Base-by-base conservation (phyloP, 495 filamentous ascomycete species). In the Massariosphaeria phaeospora region DNA sequence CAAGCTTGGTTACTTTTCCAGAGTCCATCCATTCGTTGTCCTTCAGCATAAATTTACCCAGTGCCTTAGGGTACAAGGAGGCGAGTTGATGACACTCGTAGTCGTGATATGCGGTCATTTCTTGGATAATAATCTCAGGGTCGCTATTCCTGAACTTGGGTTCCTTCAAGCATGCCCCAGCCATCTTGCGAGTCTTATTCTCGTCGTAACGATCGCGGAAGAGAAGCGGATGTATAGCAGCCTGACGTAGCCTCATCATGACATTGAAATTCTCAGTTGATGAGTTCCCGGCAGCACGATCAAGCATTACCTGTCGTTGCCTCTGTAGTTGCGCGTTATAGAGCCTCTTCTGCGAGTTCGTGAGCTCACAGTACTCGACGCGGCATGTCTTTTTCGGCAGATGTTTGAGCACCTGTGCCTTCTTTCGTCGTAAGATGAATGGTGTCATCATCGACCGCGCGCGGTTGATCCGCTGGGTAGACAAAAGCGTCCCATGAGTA, bases 361-460 rank as follows among this genome's bases (percentile, higher is more conserved):
- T 86, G 74, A 96, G 79, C 23, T 84, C 75, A 64, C 90, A 95
- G 62, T 84, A 84, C 55, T 89, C 83, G 1, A 97, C 80, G 9
- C 80, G 78, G 26, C 79, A 78, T 13, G 76, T 84, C 72, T 98
- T 98, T n/a, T 76, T 73, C 0, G 93, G 90, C 18, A 98, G 73
- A 56, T 93, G 82, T 62, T 84, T 82, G 10, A 96, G 76, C n/a
- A 97, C 94, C 59, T 96, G 90, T 38, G 88, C 83, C 71, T 98
- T 98, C 72, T 93, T 91, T 4, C 93, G 79, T 31, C 94, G 89
- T 0, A 98, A 73, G 21, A 98, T 86, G 66, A 97, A 98, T 0
- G 93, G 93, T 30, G 91, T 87, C 68, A 98, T 82, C 77, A 98
- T 96, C 0, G 89, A 86, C 38, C 88, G 84, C 0, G 93, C 93